Percentiles rank a stretch among this genome's conserved stretches.
Conservation (phyloP, 345 rosid species). For the Euphorbia lathyris region DNA sequence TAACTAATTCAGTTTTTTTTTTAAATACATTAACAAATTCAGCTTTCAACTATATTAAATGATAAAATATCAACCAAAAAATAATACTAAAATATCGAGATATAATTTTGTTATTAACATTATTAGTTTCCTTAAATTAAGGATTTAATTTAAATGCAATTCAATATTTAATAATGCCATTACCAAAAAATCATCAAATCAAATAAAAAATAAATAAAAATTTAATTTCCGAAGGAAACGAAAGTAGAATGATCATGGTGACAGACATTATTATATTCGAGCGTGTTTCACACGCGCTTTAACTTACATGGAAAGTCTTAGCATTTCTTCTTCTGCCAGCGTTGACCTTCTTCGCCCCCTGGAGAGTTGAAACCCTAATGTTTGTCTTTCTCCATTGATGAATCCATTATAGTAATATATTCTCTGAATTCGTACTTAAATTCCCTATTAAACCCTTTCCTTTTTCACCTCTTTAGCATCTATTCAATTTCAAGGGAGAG, state of each 20-base stretch:
- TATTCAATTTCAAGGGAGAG: neutral
- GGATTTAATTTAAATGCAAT: neutral
- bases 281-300: constrained; percentile 6
- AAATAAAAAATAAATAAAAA: neutral
- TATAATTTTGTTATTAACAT: neutral
- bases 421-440: neutral
- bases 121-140: neutral
- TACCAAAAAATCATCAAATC: too few species aligned
- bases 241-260: neutral
- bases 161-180: neutral
- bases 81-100: too few species aligned
- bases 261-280: neutral
- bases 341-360: constrained; percentile 17
- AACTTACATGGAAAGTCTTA: neutral
- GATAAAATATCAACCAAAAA: too few species aligned
- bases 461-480: neutral
- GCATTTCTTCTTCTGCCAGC: neutral
- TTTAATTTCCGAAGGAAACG: too few species aligned
- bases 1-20: neutral
- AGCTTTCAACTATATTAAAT: neutral
- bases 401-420: neutral
- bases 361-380: constrained; percentile 1
- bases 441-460: neutral
- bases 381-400: constrained; percentile 5
- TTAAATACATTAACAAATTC: neutral